Evolutionary conservation across 2,329 filamentous ascomycete genomes (phyloP), one percentile per base, ranked within the genome.

Genomic region (Apiospora malaysiana): DNA sequence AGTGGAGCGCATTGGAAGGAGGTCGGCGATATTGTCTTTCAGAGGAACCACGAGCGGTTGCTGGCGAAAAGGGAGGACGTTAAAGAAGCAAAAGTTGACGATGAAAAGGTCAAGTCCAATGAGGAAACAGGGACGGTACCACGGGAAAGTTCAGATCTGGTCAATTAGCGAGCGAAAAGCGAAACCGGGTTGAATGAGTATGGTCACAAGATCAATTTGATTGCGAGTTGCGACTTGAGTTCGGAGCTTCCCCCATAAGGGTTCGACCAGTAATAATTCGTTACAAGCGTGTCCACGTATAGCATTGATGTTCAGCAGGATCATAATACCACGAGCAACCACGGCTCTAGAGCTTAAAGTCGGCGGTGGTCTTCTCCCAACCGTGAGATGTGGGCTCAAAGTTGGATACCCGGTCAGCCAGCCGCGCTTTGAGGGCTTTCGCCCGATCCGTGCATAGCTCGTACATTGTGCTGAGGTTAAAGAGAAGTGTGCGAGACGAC

Each of bases 391-490:
- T 86, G 21, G 88, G 85, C 56, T 87, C 86, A 75, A 89, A 85
- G 1, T 81, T 83, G 0, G 93, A 91, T 23, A 96, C 86, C 68
- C 86, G 88, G 76, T 94, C 92, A 1, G 92, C 91, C 23, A 98
- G 84, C 37, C 83, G 85, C 42, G 88, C 81, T 85, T 98, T 98
- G 75, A 92, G 81, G 16, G 87, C 87, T 67, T 89, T 85, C 56
- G 93, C 89, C 73, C 89, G 88, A 76, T 98, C 95, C 0, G 93
- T 95, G 79, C 93, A 96, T 9, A 98, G 86, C 81, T 98, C 96
- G 79, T 97, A 98, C 76, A 97, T 89, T 0, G 95, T 98, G 14
- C 91, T 90, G 16, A 99, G 82, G 79, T 98, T 98, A 82, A 98
- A 97, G 0, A 97, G 88, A 2, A 97, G 83, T 0, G 93, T 93